phyloP scores from a whole-genome alignment of 371 early-diverging fungal species.

The Sanchytrium tribonematis region DNA sequence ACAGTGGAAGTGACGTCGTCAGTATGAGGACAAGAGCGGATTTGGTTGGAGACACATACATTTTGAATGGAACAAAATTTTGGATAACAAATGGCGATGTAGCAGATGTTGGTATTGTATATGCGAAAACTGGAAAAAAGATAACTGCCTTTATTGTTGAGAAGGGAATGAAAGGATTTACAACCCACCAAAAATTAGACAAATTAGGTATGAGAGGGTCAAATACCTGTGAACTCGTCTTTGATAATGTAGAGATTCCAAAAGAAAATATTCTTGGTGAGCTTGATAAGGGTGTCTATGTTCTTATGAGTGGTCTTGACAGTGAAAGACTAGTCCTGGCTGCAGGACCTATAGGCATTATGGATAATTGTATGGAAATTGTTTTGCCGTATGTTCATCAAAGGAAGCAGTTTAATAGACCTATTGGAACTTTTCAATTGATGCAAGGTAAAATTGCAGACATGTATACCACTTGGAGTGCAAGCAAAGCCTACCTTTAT shows the following conservation, averaged over 20 bases:
- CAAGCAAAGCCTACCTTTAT: slow-evolving; percentile 69
- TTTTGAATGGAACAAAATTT: slow-evolving; percentile 62
- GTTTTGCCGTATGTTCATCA: slow-evolving; percentile 58
- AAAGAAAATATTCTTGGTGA: slow-evolving; percentile 61
- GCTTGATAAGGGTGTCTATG: slow-evolving; percentile 75
- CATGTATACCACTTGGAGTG: slow-evolving; percentile 80
- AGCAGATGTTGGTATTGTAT: slow-evolving; percentile 69
- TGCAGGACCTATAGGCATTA: slow-evolving; percentile 76
- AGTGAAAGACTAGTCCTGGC: slow-evolving; percentile 68
- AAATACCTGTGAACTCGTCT: slow-evolving; percentile 79
- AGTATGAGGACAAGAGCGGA: slow-evolving; percentile 68
- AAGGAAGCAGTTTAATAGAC: slow-evolving; percentile 57
- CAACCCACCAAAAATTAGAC: slow-evolving; percentile 60
- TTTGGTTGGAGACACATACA: slow-evolving; percentile 30
- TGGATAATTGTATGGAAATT: slow-evolving; percentile 65
- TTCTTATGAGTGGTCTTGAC: slow-evolving; percentile 82
- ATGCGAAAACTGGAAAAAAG: slow-evolving; percentile 71
- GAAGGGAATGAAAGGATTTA: slow-evolving; percentile 64
- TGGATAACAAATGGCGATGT: slow-evolving; percentile 96
- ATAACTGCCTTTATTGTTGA: slow-evolving; percentile 85
- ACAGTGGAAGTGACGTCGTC: slow-evolving; percentile 75
- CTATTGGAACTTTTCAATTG: slow-evolving; percentile 70
- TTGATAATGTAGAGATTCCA: slow-evolving; percentile 76
- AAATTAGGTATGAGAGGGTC: slow-evolving; percentile 92
- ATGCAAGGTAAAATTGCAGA: slow-evolving; percentile 84